Conservation (phyloP, 129 eudicot genomes). For the Escallonia herrerae region DNA sequence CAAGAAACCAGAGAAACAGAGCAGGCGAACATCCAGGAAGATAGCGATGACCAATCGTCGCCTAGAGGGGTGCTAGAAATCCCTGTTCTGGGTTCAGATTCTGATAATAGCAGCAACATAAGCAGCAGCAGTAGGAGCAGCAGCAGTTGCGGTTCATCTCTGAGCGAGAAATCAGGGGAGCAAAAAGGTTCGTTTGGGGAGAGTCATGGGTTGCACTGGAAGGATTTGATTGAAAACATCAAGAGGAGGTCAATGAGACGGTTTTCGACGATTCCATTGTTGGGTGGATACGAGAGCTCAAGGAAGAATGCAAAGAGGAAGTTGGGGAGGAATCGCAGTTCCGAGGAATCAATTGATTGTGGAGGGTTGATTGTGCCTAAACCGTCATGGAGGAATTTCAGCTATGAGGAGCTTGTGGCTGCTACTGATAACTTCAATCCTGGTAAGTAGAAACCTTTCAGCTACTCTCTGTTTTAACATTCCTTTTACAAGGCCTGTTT, state of each 20-base stretch:
- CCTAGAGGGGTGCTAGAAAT: conserved; percentile 76
- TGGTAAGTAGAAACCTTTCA: conserved; percentile 25
- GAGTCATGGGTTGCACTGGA: conserved; percentile 29
- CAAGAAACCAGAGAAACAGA: background rate
- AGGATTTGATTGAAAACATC: conserved; percentile 34
- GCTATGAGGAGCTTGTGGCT: conserved; percentile 45
- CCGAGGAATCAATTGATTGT: conserved; percentile 30
- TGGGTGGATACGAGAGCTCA: conserved; percentile 41
- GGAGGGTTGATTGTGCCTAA: conserved; percentile 41
- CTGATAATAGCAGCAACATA: conserved; percentile 38
- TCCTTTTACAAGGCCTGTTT: too few relatives aligned
- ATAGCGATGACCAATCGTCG: conserved; percentile 32
- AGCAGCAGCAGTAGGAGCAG: conserved; percentile 37
- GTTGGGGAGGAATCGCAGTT: conserved; percentile 30
- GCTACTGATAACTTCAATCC: conserved; percentile 69
- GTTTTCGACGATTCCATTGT: conserved; percentile 44
- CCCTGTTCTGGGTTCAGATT: conserved; percentile 46
- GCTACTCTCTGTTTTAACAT: too few relatives aligned
- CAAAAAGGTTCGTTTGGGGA: background rate
- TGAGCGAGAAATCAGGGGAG: conserved; percentile 23
- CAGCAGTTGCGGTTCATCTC: conserved; percentile 35
- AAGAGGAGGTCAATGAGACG: conserved; percentile 44
- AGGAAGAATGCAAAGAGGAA: conserved; percentile 42
- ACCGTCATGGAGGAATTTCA: conserved; percentile 90
- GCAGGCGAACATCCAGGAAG: conserved; percentile 11